Percentiles rank a stretch among this genome's conserved stretches.
Evolutionary conservation across 129 eudicot genomes (phyloP).

Genomic region (Dittrichia graveolens): DNA sequence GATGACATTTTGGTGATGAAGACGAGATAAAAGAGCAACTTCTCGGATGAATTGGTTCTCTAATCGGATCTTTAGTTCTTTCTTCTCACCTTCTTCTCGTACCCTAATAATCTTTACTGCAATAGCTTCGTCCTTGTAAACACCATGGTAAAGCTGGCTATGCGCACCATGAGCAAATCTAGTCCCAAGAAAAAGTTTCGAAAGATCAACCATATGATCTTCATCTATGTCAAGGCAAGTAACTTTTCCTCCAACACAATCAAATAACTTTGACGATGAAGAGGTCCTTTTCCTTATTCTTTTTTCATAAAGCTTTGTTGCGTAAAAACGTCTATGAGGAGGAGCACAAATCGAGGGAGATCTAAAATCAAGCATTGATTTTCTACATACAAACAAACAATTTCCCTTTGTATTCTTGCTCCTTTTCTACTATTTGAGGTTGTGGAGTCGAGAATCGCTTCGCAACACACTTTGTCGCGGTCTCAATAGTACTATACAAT

Average conservation of each 20-base stretch:
- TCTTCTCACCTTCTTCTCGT: conserved; percentile 66
- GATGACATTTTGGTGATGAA: conserved; percentile 67
- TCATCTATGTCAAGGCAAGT: conserved; percentile 56
- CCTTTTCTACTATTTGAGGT: conserved; percentile 48
- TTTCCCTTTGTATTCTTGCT: conserved; percentile 42
- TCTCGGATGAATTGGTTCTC: conserved; percentile 73
- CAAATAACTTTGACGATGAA: conserved; percentile 62
- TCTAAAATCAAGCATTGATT: conserved; percentile 30
- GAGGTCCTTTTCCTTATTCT: conserved; percentile 45
- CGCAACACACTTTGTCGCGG: conserved; percentile 45
- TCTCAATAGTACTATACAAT: conserved; percentile 48
- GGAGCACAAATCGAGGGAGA: conserved; percentile 32
- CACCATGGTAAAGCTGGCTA: conserved; percentile 75
- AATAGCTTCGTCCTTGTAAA: conserved; percentile 63
- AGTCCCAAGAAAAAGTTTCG: conserved; percentile 59
- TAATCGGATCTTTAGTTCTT: conserved; percentile 50
- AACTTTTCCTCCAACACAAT: conserved; percentile 59
- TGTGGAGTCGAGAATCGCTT: conserved; percentile 66
- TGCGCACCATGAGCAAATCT: conserved; percentile 86
- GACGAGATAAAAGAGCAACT: conserved; percentile 62
- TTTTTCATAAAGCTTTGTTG: conserved; percentile 42
- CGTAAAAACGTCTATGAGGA: conserved; percentile 38
- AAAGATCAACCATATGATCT: conserved; percentile 60
- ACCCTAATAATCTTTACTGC: conserved; percentile 67
- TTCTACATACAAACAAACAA: conserved; percentile 18